Conservation (phyloP, 495 filamentous ascomycete genomes). For the Choiromyces venosus region DNA sequence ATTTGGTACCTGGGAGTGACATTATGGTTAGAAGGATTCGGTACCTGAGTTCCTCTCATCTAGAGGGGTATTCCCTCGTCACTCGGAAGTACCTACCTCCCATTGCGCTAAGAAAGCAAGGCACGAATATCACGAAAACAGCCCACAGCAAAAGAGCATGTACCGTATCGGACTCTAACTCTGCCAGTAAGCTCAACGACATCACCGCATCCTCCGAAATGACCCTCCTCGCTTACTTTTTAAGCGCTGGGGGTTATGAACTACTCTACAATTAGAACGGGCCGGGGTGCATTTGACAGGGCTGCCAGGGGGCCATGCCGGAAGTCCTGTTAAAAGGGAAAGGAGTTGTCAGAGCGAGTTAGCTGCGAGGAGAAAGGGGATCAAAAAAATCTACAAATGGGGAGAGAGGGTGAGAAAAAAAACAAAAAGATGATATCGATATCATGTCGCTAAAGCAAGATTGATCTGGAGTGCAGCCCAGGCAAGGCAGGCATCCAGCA, state of each 20-base stretch:
- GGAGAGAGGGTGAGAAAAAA: neutral
- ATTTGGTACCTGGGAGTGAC: too few relatives aligned
- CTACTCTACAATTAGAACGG: slow-evolving; percentile 24
- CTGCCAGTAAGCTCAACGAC: slow-evolving; percentile 5
- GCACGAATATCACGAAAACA: neutral
- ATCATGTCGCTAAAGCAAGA: slow-evolving; percentile 33
- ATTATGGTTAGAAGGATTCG: too few relatives aligned
- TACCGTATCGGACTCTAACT: neutral
- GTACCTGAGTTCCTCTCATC: too few relatives aligned
- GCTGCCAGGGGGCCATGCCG: slow-evolving; percentile 26
- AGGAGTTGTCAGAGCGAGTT: slow-evolving; percentile 3
- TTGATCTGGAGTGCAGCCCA: slow-evolving; percentile 31
- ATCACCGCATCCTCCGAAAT: slow-evolving; percentile 20
- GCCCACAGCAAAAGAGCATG: neutral
- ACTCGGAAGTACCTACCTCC: neutral
- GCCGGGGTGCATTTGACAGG: slow-evolving; percentile 32
- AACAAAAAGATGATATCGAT: slow-evolving; percentile 19
- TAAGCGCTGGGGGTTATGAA: slow-evolving; percentile 23
- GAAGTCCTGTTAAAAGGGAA: slow-evolving; percentile 32
- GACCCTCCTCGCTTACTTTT: slow-evolving; percentile 11
- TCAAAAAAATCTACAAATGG: neutral
- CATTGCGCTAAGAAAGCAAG: neutral
- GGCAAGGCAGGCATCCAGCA: slow-evolving; percentile 6
- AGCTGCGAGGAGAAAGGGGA: neutral
- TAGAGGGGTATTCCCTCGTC: neutral